Evolutionary conservation across 306 rosid species (phyloP).

Genomic region (Cicer chorassanicum): DNA sequence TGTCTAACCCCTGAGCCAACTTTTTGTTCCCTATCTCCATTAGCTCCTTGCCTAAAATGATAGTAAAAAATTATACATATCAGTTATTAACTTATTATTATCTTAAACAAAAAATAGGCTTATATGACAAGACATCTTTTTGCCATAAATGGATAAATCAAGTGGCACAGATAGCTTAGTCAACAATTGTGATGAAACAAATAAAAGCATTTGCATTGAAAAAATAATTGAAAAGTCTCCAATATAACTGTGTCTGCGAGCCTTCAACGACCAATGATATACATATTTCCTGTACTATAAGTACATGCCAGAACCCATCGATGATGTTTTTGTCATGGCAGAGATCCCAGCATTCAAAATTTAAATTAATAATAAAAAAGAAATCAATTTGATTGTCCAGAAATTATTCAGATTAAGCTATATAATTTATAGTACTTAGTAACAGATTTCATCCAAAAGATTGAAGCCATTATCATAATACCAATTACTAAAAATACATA

Average conservation of each 20-base stretch:
- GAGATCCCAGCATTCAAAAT: slow-evolving; percentile 25
- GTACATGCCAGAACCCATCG: background rate
- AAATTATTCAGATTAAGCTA: slow-evolving; percentile 32
- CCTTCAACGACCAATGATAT: slow-evolving; percentile 30
- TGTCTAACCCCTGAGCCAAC: slow-evolving; percentile 58
- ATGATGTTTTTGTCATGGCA: slow-evolving; percentile 25
- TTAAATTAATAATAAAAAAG: slow-evolving; percentile 25
- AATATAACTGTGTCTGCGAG: slow-evolving; percentile 6
- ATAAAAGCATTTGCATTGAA: slow-evolving; percentile 13
- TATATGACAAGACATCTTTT: slow-evolving; percentile 31
- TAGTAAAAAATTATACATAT: slow-evolving; percentile 13
- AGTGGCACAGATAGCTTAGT: slow-evolving; percentile 29
- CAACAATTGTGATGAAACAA: slow-evolving; percentile 24
- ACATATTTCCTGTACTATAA: background rate
- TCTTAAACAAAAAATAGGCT: background rate
- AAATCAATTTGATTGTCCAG: slow-evolving; percentile 33
- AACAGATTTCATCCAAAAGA: slow-evolving; percentile 13
- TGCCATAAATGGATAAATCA: slow-evolving; percentile 27
- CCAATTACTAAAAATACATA: slow-evolving; percentile 12
- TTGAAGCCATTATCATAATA: slow-evolving; percentile 25
- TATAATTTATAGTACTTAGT: slow-evolving; percentile 14
- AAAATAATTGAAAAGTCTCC: slow-evolving; percentile 8
- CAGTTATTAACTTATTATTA: slow-evolving; percentile 10
- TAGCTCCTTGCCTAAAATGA: slow-evolving; percentile 62
- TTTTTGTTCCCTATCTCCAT: slow-evolving; percentile 59